Evolutionary conservation across 208 protist species (phyloP).

Genomic region (Naegleria gruberi): DNA sequence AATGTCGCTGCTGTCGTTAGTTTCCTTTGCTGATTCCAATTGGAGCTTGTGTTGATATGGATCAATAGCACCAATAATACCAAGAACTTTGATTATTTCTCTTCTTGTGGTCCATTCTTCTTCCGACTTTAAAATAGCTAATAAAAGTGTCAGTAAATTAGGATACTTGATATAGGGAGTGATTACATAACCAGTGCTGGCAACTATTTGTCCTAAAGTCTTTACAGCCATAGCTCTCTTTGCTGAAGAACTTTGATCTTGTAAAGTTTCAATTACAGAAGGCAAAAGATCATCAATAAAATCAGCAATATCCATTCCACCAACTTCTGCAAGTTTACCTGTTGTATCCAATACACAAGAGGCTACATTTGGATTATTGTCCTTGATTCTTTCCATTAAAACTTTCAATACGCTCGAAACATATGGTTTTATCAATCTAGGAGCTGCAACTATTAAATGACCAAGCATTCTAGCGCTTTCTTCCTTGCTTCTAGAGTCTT

Average conservation of each 20-base stretch:
- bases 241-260: constrained; percentile 54
- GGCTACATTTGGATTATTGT: background rate
- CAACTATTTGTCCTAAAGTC: constrained; percentile 54
- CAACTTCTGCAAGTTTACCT: constrained; percentile 57
- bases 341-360: constrained; percentile 46
- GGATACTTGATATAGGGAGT: constrained; percentile 57
- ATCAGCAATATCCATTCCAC: constrained; percentile 44
- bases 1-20: background rate
- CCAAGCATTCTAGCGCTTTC: constrained; percentile 29
- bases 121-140: constrained; percentile 57
- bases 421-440: constrained; percentile 27
- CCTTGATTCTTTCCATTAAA: constrained; percentile 1
- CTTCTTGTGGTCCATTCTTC: constrained; percentile 41
- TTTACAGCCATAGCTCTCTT: constrained; percentile 54
- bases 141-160: constrained; percentile 54
- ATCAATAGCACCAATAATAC: constrained; percentile 78
- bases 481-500: constrained; percentile 25
- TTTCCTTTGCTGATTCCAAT: no score
- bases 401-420: constrained; percentile 19
- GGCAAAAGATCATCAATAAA: constrained; percentile 59
- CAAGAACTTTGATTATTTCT: constrained; percentile 69
- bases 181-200: constrained; percentile 53
- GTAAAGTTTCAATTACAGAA: constrained; percentile 62
- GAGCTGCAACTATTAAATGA: constrained; percentile 13
- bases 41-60: constrained; percentile 37